Evolutionary conservation across 2,329 filamentous ascomycete genomes (phyloP), one percentile per base, ranked within the genome.

Genomic region (Phialemoniopsis sp.): DNA sequence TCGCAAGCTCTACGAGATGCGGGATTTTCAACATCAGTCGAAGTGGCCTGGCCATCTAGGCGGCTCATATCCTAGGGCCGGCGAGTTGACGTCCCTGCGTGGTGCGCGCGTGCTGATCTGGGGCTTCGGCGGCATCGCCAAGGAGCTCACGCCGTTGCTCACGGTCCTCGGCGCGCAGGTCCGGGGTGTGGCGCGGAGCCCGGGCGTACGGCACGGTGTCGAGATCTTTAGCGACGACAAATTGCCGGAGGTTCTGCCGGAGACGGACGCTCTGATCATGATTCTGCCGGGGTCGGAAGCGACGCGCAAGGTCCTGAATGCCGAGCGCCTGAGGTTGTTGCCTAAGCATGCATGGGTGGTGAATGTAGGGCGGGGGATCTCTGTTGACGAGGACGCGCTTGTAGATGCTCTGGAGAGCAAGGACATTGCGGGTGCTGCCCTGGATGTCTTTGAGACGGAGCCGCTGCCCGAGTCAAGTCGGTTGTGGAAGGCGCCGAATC

Each of bases 51-150:
- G 45, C 3, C 67, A 72, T 46, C 58, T 73, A 2, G 68, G 68
- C 35, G 69, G 69, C 1, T 56, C 68, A 3, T 62, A 66, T 36
- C 57, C 63, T 32, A 64, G 66, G 5, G 53, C 56, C 17, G 64
- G 58, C 32, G 54, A 56, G 13, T 72, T 73, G 52, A 70, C 66
- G 4, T 64, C 65, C 14, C 53, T 73, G 38, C 59, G 64, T 34
- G 63, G 58, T 33, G 65, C 69, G 4, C 62, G 62, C 43, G 56
- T 73, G 8, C 49, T 65, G 28, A 55, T 73, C 38, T 73, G 69
- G 69, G 69, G 69, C 9, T 73, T 67, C 39, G 69, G 69, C 36
- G 72, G 70, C 50, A 72, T 73, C 36, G 69, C 65, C 17, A 68
- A 70, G 58, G 55, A 51, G 0, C 59, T 72, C 17, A 53, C 63